Evolutionary conservation across 1,139 yeast species (phyloP), one percentile per base, ranked within the genome.

Genomic region (Candida neerlandica): DNA sequence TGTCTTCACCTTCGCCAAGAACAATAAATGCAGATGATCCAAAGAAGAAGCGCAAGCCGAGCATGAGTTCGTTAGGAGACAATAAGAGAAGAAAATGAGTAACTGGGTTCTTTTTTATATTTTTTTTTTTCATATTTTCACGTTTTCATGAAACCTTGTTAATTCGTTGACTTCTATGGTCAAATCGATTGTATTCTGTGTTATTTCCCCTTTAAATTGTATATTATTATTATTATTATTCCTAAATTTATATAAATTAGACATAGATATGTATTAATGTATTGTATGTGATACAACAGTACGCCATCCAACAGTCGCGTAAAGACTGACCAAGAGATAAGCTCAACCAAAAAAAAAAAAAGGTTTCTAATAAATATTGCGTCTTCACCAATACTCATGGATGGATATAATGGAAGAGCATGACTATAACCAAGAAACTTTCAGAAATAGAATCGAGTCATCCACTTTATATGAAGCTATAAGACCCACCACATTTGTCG

Each of bases 401-500:
- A 30, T 12, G 6, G 21, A 9, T 9, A 4, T n/a, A 18, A 41
- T 41, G 44, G 30, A 41, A 19, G 18, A 18, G n/a, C 19, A 41
- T n/a, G 38, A 19, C 7, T 14, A 37, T 37, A 2, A 16, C 11
- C 41, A 37, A 37, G 16, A 18, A 12, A 37, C 41, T 3, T 37
- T 37, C 26, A 19, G 26, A n/a, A 5, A 15, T 12, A 15, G 41
- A 40, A 26, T 40, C 18, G 26, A 29, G 12, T 29, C 43, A 16
- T 40, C 34, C 11, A 44, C 53, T 3, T 40, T 51, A 29, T 49
- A 52, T 15, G 58, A 55, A 45, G 51, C 54, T 32, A 50, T 56
- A 4, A 18, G 57, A 26, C 80, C 80, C 11, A 57, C 49, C 2
- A 32, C 51, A 6, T 56, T 73, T 18, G 41, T 49, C 1, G 63